Evolutionary conservation across 352 stramenopile species (phyloP).

Genomic region (Phytophthora podocarpi): DNA sequence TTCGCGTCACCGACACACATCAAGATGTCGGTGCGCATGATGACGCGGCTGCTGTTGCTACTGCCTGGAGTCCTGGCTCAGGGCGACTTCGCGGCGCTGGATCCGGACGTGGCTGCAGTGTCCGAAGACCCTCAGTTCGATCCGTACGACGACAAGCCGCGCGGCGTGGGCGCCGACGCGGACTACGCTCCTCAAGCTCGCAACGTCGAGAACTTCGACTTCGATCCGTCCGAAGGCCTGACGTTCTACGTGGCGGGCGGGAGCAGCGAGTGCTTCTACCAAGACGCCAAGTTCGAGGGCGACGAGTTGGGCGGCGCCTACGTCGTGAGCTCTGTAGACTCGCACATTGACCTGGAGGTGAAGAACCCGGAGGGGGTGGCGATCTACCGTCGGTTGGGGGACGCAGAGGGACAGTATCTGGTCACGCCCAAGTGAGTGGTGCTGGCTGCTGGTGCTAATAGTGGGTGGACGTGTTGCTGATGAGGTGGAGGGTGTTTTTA

Average conservation of each 20-base stretch:
- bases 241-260: conserved; percentile 68
- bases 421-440: conserved; percentile 61
- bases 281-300: conserved; percentile 71
- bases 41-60: conserved; percentile 16
- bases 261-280: conserved; percentile 66
- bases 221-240: conserved; percentile 80
- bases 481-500: not conserved
- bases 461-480: not conserved
- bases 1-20: too few relatives aligned
- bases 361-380: conserved; percentile 67
- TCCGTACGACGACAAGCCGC: conserved; percentile 53
- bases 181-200: conserved; percentile 48
- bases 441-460: not conserved
- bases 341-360: conserved; percentile 76
- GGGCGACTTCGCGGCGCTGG: conserved; percentile 42
- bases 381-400: conserved; percentile 59
- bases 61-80: conserved; percentile 19
- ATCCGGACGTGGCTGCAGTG: conserved; percentile 41
- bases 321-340: conserved; percentile 73
- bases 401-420: conserved; percentile 77
- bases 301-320: conserved; percentile 73
- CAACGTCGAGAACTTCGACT: conserved; percentile 73
- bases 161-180: conserved; percentile 22
- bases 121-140: conserved; percentile 63
- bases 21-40: too few relatives aligned